A percentile compares a stretch with the other conserved stretches of the same genome.
Evolutionary conservation across 352 stramenopile species (phyloP).

Genomic region (Phytophthora macrochlamydospora): DNA sequence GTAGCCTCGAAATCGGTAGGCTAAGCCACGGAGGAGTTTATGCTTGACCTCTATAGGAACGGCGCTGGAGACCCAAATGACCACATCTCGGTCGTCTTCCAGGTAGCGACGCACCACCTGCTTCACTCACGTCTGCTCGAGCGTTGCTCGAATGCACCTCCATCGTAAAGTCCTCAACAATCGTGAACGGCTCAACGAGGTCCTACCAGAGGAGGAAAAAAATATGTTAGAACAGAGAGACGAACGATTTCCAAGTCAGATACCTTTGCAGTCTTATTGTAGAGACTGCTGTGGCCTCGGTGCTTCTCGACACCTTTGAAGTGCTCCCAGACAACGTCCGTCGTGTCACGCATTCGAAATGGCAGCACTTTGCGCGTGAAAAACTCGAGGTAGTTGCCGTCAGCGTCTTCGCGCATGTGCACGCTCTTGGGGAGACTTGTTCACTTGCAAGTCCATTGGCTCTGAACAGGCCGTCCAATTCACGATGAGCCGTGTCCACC

Average conservation of each 20-base stretch:
- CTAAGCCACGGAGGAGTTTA: constrained; percentile 30
- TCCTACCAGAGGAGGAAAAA: constrained; percentile 8
- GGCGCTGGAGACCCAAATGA: constrained; percentile 57
- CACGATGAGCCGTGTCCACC: constrained; percentile 23
- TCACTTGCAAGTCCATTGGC: constrained; percentile 24
- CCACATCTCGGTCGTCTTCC: constrained; percentile 56
- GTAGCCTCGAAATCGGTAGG: constrained; percentile 59
- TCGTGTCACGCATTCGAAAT: constrained; percentile 19
- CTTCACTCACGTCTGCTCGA: constrained; percentile 51
- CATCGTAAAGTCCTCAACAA: constrained; percentile 59
- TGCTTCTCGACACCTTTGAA: constrained; percentile 36
- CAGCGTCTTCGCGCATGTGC: constrained; percentile 27
- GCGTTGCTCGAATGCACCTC: constrained; percentile 55
- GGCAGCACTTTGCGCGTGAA: constrained; percentile 28
- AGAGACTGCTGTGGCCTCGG: constrained; percentile 24
- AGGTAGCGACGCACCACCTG: constrained; percentile 63
- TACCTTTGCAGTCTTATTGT: constrained; percentile 32
- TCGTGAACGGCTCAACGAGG: constrained; percentile 49
- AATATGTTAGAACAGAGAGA: not conserved
- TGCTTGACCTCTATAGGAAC: constrained; percentile 56
- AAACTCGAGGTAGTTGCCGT: constrained; percentile 30
- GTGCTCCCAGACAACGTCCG: constrained; percentile 23
- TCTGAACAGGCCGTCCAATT: constrained; percentile 31
- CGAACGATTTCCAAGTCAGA: too few species aligned
- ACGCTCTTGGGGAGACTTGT: constrained; percentile 17